Evolutionary conservation across 2,329 filamentous ascomycete genomes (phyloP), one percentile per base, ranked within the genome.

Genomic region (Neocatenulostroma microsporum): DNA sequence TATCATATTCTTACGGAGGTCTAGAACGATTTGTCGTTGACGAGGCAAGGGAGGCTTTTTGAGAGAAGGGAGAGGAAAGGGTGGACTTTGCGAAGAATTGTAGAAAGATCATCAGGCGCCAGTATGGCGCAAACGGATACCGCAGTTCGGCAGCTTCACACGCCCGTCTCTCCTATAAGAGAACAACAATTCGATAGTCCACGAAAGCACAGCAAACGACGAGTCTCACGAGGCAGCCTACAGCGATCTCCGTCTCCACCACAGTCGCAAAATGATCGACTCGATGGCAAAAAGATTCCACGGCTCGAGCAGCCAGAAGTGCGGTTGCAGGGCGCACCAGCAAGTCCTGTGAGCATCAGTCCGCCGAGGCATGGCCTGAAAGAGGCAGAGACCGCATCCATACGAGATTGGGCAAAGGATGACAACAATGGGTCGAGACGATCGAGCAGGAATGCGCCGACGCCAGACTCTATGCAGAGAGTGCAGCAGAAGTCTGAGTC

Each of bases 301-400:
- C n/a, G 15, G 8, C 21, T 34, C 6, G 24, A 30, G 11, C 32
- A 38, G 9, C 49, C 51, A 17, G 48, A 54, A 21, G 42, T 58
- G 27, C 50, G 54, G 13, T 44, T 60, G 32, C 54, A 58, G 29
- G 49, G 51, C 20, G 47, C 56, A 11, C 55, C 56, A 6, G 41
- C 51, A 11, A 58, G 54, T 36, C 55, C 56, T 2, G 54, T 57
- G 21, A 57, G 41, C 39, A 57, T 58, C 41, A 54, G 42, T 24
- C 55, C 54, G 7, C 54, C 54, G 11, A 41, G 48, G 15, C 44
- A 42, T 19, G 47, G 42, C 34, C 48, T 58, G 9, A 41, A 49
- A 31, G 51, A 54, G 21, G 41, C 49, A 2, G 56, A 58, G 24
- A 44, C 43, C 10, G 56, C 53, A 17, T 50, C 52, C 12, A 52